Evolutionary conservation across 257 asterid genomes (phyloP).

Genomic region (Avicennia marina): DNA sequence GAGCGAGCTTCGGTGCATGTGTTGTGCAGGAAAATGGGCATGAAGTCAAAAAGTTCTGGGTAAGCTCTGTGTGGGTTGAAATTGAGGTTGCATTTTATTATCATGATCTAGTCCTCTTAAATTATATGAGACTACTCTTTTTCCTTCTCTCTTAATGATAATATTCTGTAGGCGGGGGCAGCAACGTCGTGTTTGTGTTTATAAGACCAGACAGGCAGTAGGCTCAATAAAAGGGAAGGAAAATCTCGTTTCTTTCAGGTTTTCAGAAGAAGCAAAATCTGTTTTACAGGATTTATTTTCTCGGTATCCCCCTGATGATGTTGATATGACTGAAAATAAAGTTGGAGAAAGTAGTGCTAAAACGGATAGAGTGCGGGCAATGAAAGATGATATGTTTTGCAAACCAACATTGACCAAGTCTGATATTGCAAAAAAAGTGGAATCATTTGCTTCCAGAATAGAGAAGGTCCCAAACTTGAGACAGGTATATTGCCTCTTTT

Average conservation of each 20-base stretch:
- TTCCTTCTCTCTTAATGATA: conserved; percentile 12
- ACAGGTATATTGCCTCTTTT: conserved; percentile 42
- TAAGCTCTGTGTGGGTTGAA: conserved; percentile 26
- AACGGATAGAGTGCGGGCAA: conserved; percentile 16
- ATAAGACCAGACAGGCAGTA: conserved; percentile 33
- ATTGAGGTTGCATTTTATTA: background rate
- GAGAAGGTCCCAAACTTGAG: conserved; percentile 44
- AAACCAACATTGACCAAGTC: conserved; percentile 44
- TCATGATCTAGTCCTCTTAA: background rate
- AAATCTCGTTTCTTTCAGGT: conserved; percentile 41
- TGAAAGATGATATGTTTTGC: conserved; percentile 54
- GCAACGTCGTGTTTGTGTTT: conserved; percentile 55
- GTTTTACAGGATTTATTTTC: conserved; percentile 67
- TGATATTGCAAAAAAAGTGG: conserved; percentile 53
- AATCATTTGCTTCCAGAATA: conserved; percentile 46
- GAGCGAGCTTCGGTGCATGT: conserved; percentile 72
- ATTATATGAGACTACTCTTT: background rate
- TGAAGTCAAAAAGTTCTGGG: conserved; percentile 79
- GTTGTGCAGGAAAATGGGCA: conserved; percentile 55
- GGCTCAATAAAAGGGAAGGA: conserved; percentile 31
- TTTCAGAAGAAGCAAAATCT: conserved; percentile 55
- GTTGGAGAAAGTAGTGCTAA: conserved; percentile 30
- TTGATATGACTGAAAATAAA: conserved; percentile 38
- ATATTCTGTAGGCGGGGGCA: conserved; percentile 47
- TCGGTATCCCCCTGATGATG: conserved; percentile 67